Evolutionary conservation across 352 stramenopile genomes (phyloP), one percentile per base, ranked within the genome.

Genomic region (Pythium grandisporangium): DNA sequence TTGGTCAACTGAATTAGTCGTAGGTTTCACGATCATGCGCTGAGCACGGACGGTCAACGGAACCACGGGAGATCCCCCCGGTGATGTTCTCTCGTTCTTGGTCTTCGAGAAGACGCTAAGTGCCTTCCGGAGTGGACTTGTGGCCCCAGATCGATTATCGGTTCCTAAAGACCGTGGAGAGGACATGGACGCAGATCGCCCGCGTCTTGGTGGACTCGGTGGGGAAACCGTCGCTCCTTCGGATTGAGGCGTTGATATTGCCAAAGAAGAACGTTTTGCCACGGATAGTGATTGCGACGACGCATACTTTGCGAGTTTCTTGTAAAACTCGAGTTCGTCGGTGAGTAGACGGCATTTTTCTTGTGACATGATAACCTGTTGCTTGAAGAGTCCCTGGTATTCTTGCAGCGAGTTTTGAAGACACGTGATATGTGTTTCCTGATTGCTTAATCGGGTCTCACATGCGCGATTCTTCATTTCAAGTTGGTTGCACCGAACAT

Each of bases 251-350:
- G 27, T 8, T 32, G 14, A 14, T 14, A 14, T 14, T 32, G 27
- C 14, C 27, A 32, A 32, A 14, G 10, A n/a, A n/a, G n/a, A n/a
- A n/a, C n/a, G n/a, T n/a, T n/a, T n/a, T n/a, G n/a, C n/a, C n/a
- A n/a, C n/a, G n/a, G n/a, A n/a, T n/a, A n/a, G 27, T 8, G 10
- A 14, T 14, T 32, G 27, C 10, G 27, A 14, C 27, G 14, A 14
- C 27, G 27, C 40, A 16, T 44, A 33, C 51, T 70, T 81, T 32
- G 71, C 62, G 35, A 88, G 60, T 46, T 84, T 89, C 54, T 86
- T 89, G 66, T 89, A 86, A 37, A 84, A 86, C 37, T 85, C 66
- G 39, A 89, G 70, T 45, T 89, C 76, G 45, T 89, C 75, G 4
- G 70, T 70, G 21, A 89, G 61, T 37, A 86, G 53, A 3, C 75